phyloP scores from a whole-genome alignment of 2,329 filamentous ascomycete genomes.

The Volutella citrinella region DNA sequence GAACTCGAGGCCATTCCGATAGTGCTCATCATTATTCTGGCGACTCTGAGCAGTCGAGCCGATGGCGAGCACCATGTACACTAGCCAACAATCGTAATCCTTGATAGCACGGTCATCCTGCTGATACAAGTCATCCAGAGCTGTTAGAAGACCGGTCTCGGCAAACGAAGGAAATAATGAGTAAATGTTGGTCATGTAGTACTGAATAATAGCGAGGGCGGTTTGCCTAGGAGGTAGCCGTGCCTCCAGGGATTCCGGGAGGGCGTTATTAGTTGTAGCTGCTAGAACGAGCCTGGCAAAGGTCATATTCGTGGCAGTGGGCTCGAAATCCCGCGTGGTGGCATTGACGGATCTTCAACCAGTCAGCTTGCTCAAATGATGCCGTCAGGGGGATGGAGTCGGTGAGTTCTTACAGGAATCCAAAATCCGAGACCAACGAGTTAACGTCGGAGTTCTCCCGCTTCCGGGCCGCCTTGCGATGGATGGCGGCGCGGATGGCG shows the following conservation, averaged over 20 bases:
- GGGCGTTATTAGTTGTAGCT: slow-evolving; percentile 70
- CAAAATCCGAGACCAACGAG: slow-evolving; percentile 89
- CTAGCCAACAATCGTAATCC: slow-evolving; percentile 76
- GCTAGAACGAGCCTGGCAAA: slow-evolving; percentile 86
- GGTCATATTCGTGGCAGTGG: slow-evolving; percentile 83
- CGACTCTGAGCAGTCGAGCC: slow-evolving; percentile 72
- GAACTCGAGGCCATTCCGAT: slow-evolving; percentile 53
- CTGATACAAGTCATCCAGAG: slow-evolving; percentile 79
- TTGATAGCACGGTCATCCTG: slow-evolving; percentile 60
- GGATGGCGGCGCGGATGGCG: slow-evolving; percentile 59
- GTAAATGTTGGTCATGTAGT: slow-evolving; percentile 82
- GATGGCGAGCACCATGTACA: slow-evolving; percentile 88
- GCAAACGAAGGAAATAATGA: slow-evolving; percentile 78
- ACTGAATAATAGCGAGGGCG: slow-evolving; percentile 68
- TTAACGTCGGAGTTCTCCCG: slow-evolving; percentile 85
- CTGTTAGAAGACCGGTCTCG: slow-evolving; percentile 73
- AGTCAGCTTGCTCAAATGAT: slow-evolving; percentile 7
- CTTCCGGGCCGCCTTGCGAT: slow-evolving; percentile 60
- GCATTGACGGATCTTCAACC: slow-evolving; percentile 80
- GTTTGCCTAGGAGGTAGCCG: slow-evolving; percentile 69
- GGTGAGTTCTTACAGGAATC: slow-evolving; percentile 64
- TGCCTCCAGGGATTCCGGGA: slow-evolving; percentile 60
- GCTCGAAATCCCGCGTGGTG: slow-evolving; percentile 89
- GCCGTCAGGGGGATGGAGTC: background rate
- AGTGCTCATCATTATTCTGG: slow-evolving; percentile 62